A percentile compares a stretch with the other conserved stretches of the same genome.
Evolutionary conservation across 139 green algal genomes (phyloP).

Genomic region (Mesotaenium endlicherianum): DNA sequence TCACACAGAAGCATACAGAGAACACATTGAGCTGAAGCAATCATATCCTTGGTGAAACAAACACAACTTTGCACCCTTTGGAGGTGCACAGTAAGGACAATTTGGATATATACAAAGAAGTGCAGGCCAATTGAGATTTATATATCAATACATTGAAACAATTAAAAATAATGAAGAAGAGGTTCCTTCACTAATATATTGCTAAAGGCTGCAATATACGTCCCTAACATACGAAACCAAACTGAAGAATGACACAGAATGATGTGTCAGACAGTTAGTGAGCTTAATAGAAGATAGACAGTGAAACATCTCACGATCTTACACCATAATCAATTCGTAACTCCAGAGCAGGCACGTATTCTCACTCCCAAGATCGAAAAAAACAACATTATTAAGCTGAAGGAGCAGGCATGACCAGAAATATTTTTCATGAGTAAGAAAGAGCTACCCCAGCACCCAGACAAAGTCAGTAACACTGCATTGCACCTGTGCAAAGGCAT

Average conservation of each 20-base stretch:
- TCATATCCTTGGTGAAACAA: background rate
- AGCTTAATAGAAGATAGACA: background rate
- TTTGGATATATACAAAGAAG: too few species aligned
- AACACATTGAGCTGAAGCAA: background rate
- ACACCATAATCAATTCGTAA: too few species aligned
- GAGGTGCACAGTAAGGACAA: too few species aligned
- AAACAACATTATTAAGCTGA: too few species aligned
- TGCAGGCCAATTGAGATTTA: too few species aligned
- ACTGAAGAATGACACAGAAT: background rate
- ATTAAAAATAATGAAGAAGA: background rate
- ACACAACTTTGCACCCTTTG: background rate
- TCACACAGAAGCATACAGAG: too few species aligned
- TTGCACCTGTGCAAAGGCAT: constrained; percentile 57
- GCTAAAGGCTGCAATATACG: background rate
- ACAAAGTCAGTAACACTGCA: too few species aligned
- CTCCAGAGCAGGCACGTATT: too few species aligned
- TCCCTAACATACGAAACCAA: background rate
- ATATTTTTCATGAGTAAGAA: too few species aligned
- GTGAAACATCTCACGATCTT: background rate
- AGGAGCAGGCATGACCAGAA: too few species aligned
- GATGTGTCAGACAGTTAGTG: background rate
- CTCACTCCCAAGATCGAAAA: too few species aligned
- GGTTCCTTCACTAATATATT: background rate
- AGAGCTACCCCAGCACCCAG: too few species aligned
- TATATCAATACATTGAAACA: background rate